Evolutionary conservation across 208 protist genomes (phyloP).

Genomic region (Acanthamoeba divionensis): DNA sequence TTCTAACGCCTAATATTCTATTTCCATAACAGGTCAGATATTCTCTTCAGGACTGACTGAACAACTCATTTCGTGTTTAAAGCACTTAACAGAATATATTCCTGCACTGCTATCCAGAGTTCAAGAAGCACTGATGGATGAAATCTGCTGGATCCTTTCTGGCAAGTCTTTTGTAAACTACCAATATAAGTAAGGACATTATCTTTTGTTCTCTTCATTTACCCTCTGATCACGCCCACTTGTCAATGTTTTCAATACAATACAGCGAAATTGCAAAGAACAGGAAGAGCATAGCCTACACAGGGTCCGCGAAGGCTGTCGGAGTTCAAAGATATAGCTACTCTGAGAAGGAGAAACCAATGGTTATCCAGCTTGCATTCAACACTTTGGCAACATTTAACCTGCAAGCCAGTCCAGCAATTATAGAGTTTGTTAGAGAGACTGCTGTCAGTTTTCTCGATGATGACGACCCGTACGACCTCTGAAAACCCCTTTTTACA

Average conservation of each 20-base stretch:
- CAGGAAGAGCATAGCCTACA: not conserved
- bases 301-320: not conserved
- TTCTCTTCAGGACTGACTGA: conserved; percentile 56
- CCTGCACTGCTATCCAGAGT: conserved; percentile 68
- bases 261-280: not conserved
- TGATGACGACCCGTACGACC: conserved; percentile 65
- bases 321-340: not conserved
- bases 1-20: not conserved
- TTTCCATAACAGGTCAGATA: conserved; percentile 44
- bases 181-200: not conserved
- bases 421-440: conserved; percentile 73
- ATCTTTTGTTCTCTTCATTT: too few species aligned
- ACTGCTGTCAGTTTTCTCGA: conserved; percentile 76
- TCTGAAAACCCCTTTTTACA: too few species aligned
- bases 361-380: conserved; percentile 68
- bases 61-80: conserved; percentile 55
- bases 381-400: conserved; percentile 82
- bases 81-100: conserved; percentile 60
- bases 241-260: too few species aligned
- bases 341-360: not conserved
- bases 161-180: not conserved
- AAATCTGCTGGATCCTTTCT: conserved; percentile 14
- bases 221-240: too few species aligned
- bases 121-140: conserved; percentile 57
- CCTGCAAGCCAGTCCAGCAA: conserved; percentile 61